Conservation (phyloP, 768 basidiomycete genomes). For the Mycena amicta region DNA sequence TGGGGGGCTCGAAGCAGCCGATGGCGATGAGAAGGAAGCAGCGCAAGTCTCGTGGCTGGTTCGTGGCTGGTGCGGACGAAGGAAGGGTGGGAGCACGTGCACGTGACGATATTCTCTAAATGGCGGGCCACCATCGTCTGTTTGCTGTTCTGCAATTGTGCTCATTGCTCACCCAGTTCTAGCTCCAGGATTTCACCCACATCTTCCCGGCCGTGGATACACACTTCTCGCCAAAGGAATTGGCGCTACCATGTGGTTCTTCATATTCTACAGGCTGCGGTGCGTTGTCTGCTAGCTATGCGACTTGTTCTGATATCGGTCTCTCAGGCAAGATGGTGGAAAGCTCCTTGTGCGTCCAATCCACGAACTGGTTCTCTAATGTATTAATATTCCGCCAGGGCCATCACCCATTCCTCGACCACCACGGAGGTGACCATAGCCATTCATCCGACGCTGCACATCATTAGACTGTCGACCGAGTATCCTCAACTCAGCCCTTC, state of each 20-base stretch:
- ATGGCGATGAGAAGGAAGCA: no score
- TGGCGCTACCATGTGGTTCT: slow-evolving; percentile 98
- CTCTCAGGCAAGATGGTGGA: slow-evolving; percentile 69
- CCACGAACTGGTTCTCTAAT: neutral
- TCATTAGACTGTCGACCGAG: no score
- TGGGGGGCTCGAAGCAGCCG: no score
- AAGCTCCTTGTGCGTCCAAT: slow-evolving; percentile 62
- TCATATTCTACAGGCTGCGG: slow-evolving; percentile 95
- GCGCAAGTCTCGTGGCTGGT: no score
- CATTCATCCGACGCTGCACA: slow-evolving; percentile 36
- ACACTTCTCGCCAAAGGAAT: slow-evolving; percentile 81
- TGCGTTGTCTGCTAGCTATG: slow-evolving; percentile 41
- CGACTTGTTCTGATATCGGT: slow-evolving; percentile 4
- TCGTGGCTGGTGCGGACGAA: slow-evolving; percentile 10
- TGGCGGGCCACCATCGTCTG: slow-evolving; percentile 41
- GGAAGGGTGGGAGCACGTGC: slow-evolving; percentile 1
- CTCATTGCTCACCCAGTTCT: slow-evolving; percentile 12
- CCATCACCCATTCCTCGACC: slow-evolving; percentile 44
- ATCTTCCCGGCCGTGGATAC: slow-evolving; percentile 77
- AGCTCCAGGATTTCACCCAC: slow-evolving; percentile 87
- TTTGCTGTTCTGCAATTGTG: neutral
- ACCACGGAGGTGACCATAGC: slow-evolving; percentile 35
- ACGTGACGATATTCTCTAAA: neutral
- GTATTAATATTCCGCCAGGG: slow-evolving; percentile 40
- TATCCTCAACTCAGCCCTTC: no score